These are phyloP conservation scores for Acer yangbiense DNA, from an alignment of 345 rosid genomes.

Conservation along the genomic window DNA sequence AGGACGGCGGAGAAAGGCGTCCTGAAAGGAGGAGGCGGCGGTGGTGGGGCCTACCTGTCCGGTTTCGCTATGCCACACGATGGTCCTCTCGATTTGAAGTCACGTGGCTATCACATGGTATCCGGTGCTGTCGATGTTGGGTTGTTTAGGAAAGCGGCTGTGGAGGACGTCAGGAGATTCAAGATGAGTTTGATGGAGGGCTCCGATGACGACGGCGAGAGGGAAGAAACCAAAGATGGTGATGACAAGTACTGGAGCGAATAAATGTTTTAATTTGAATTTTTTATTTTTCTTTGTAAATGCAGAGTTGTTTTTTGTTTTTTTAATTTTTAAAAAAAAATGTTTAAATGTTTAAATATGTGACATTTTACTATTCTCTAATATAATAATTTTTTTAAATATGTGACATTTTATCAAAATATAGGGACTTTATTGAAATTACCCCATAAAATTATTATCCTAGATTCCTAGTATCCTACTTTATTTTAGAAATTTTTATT, in stretches of 20 bases:
- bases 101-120: conserved; percentile 79
- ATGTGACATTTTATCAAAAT: no score
- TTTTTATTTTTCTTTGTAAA: not conserved
- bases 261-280: conserved; percentile 5
- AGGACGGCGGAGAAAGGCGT: conserved; percentile 71
- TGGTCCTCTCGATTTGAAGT: conserved; percentile 46
- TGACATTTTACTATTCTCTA: no score
- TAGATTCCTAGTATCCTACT: no score
- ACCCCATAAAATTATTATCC: no score
- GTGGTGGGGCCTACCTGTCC: conserved; percentile 58
- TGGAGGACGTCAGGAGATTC: conserved; percentile 78
- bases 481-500: no score
- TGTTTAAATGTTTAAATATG: no score
- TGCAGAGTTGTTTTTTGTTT: not conserved
- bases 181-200: conserved; percentile 44
- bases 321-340: no score
- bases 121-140: conserved; percentile 78
- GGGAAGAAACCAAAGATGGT: conserved; percentile 28
- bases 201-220: conserved; percentile 29
- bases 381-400: no score
- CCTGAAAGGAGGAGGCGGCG: conserved; percentile 19
- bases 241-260: conserved; percentile 75
- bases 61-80: conserved; percentile 86
- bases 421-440: no score
- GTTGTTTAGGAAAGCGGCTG: conserved; percentile 62